phyloP scores from a whole-genome alignment of 441 rosid species.

The Rhodomyrtus psidioides region DNA sequence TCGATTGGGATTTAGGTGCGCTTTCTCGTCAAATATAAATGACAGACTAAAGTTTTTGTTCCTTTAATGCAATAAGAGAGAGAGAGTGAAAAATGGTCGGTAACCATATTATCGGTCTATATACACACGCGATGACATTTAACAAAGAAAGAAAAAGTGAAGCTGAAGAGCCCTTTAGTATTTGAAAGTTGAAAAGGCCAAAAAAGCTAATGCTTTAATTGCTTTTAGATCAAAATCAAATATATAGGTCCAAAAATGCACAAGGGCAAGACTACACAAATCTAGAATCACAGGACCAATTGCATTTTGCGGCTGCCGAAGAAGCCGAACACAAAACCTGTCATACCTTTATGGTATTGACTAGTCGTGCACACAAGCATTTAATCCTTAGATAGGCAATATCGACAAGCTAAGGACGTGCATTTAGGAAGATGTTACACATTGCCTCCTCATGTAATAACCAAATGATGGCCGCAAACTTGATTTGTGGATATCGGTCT shows the following conservation, averaged over 20 bases:
- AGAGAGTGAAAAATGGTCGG: not conserved
- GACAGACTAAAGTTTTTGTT: not conserved
- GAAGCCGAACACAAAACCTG: not conserved
- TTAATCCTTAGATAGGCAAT: not conserved
- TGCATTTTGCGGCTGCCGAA: not conserved
- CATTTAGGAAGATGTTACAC: not conserved
- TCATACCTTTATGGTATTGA: not conserved
- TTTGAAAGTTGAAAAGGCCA: not conserved
- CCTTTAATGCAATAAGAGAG: not conserved
- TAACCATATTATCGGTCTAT: not conserved
- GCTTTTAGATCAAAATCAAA: not conserved
- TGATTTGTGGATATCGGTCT: too few relatives aligned
- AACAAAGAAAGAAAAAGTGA: not conserved
- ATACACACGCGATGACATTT: not conserved
- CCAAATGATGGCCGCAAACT: not conserved
- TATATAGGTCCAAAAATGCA: not conserved
- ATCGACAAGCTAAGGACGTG: not conserved
- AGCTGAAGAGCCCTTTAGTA: not conserved
- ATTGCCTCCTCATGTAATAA: not conserved
- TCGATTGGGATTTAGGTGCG: not conserved
- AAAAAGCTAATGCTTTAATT: not conserved
- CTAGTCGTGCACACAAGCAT: not conserved
- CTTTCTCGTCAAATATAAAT: not conserved
- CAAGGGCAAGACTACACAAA: not conserved
- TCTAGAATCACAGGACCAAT: not conserved